These are phyloP conservation scores for Nidula microcarpa DNA, from an alignment of 768 basidiomycete species.

Conservation along the genomic window DNA sequence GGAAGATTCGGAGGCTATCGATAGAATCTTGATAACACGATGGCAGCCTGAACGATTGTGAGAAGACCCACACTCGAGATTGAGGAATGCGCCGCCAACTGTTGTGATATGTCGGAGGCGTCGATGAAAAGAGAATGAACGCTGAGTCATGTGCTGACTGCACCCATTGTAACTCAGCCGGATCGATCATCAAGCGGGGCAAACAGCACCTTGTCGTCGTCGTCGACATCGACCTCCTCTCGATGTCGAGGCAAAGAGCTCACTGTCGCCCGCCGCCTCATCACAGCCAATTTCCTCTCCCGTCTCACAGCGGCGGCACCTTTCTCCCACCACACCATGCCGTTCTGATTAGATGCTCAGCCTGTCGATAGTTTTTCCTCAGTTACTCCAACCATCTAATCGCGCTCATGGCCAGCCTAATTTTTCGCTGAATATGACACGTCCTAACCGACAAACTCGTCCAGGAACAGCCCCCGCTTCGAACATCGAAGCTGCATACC, in stretches of 20 bases:
- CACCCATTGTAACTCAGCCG: too few relatives aligned
- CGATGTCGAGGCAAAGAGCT: not conserved
- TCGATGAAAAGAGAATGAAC: too few relatives aligned
- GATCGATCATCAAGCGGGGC: too few relatives aligned
- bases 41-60: slow-evolving; percentile 5
- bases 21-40: slow-evolving; percentile 8
- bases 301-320: not conserved
- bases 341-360: not conserved
- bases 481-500: not conserved
- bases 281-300: not conserved
- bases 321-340: not conserved
- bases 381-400: slow-evolving; percentile 5
- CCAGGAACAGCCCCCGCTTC: slow-evolving; percentile 3
- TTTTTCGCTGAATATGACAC: not conserved
- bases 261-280: not conserved
- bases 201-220: too few relatives aligned
- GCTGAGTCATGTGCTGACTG: too few relatives aligned
- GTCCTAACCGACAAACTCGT: not conserved
- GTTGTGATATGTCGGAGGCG: not conserved
- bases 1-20: slow-evolving; percentile 8
- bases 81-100: not conserved
- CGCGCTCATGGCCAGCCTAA: not conserved
- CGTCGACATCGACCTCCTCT: not conserved
- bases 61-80: slow-evolving; percentile 4
- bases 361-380: slow-evolving; percentile 1